Conservation (phyloP, 2,329 filamentous ascomycete species). For the Tolypocladium guangdongense region DNA sequence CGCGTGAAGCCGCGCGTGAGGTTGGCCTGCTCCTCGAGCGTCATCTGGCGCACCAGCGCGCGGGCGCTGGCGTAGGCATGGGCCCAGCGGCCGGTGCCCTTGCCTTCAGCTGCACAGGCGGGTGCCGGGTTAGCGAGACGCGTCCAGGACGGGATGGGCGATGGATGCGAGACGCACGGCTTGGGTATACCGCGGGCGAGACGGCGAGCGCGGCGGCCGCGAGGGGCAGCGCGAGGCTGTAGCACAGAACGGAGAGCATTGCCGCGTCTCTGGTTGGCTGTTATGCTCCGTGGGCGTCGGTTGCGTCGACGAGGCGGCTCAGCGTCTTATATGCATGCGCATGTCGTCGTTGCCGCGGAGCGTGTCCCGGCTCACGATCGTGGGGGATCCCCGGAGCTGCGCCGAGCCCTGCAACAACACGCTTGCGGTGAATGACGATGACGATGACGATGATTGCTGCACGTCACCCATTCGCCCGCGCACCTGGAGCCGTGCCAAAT, state of each 20-base stretch:
- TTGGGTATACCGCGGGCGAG: conserved; percentile 15
- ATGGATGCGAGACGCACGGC: conserved; percentile 4
- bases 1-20: conserved; percentile 38
- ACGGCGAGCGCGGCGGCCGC: conserved; percentile 2
- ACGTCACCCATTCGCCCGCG: not conserved
- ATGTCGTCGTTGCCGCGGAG: not conserved
- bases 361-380: not conserved
- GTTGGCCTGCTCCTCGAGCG: conserved; percentile 52
- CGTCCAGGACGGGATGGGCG: not conserved
- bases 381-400: too few relatives aligned
- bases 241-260: not conserved
- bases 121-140: not conserved
- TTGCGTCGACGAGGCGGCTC: not conserved
- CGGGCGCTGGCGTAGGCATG: conserved; percentile 48
- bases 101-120: conserved; percentile 17
- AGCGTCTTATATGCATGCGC: not conserved
- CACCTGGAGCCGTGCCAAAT: not conserved
- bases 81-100: conserved; percentile 35
- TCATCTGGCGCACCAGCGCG: conserved; percentile 48
- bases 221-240: conserved; percentile 1
- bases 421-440: not conserved
- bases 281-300: not conserved
- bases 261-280: not conserved
- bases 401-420: not conserved
- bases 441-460: not conserved